phyloP scores from a whole-genome alignment of 2,329 filamentous ascomycete species.

The Davidsoniella australis region DNA sequence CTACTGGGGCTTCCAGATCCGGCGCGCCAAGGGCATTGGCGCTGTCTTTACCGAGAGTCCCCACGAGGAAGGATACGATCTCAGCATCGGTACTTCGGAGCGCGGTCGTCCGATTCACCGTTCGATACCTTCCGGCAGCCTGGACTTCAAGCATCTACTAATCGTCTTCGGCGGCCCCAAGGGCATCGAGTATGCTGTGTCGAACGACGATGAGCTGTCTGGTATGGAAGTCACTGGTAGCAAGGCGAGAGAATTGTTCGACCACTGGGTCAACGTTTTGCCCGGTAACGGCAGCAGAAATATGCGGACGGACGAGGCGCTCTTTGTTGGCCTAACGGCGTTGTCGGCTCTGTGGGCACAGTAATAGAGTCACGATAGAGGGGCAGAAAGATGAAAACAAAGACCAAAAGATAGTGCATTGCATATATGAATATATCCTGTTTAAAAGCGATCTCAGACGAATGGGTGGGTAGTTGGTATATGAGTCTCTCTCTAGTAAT shows the following conservation, averaged over 20 bases:
- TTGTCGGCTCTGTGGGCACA: conserved; percentile 39
- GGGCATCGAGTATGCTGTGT: conserved; percentile 59
- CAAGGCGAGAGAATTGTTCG: conserved; percentile 56
- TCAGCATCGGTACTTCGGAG: conserved; percentile 72
- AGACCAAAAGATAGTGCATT: not conserved
- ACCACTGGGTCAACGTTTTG: conserved; percentile 68
- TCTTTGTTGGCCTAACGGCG: conserved; percentile 59
- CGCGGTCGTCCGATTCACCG: conserved; percentile 40
- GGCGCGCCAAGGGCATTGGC: conserved; percentile 48
- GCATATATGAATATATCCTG: not conserved
- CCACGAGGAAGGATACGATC: conserved; percentile 62
- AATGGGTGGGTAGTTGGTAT: too few species aligned
- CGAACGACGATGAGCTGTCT: conserved; percentile 37
- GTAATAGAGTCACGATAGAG: conserved; percentile 1
- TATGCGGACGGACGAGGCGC: conserved; percentile 69
- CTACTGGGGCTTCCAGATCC: conserved; percentile 70
- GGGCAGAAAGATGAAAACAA: not conserved
- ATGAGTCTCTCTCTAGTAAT: not conserved
- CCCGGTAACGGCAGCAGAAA: conserved; percentile 67
- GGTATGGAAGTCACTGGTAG: conserved; percentile 45
- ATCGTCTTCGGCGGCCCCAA: conserved; percentile 68
- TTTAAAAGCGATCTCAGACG: too few species aligned
- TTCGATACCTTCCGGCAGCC: conserved; percentile 22
- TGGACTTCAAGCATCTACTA: conserved; percentile 50
- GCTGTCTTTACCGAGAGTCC: conserved; percentile 61